These are phyloP conservation scores for Nakazawaea molendinolei DNA, from an alignment of 805 yeast genomes.

Conservation along the genomic window DNA sequence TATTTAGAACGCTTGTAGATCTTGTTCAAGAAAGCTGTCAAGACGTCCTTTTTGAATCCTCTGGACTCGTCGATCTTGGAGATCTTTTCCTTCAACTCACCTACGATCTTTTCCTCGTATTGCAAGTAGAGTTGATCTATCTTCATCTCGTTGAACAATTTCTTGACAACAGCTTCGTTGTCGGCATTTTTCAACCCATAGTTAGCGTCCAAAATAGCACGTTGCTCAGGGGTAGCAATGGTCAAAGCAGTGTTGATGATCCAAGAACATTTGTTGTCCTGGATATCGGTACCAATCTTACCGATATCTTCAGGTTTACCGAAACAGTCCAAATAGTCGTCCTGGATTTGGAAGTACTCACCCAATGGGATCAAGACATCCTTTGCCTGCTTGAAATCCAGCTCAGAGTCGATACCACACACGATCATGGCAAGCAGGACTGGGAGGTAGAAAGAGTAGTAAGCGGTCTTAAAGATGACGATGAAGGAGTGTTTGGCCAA, in stretches of 20 bases:
- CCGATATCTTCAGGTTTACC: conserved; percentile 98
- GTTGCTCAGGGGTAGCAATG: conserved; percentile 73
- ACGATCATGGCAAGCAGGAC: conserved; percentile 95
- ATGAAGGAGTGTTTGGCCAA: conserved; percentile 89
- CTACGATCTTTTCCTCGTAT: conserved; percentile 77
- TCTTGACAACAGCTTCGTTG: conserved; percentile 65
- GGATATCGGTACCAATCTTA: conserved; percentile 96
- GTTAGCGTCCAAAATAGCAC: conserved; percentile 74
- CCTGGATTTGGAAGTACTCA: conserved; percentile 98
- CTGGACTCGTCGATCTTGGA: conserved; percentile 76
- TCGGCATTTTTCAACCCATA: conserved; percentile 77
- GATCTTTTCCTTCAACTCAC: conserved; percentile 57
- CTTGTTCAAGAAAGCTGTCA: conserved; percentile 78
- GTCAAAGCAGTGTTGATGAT: conserved; percentile 87
- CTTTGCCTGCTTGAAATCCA: conserved; percentile 80
- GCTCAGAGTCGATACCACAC: conserved; percentile 66
- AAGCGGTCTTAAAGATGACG: conserved; percentile 95
- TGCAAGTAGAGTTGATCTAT: conserved; percentile 64
- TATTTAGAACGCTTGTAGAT: conserved; percentile 92
- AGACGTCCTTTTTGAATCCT: conserved; percentile 88
- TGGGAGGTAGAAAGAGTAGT: conserved; percentile 94
- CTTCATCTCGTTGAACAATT: conserved; percentile 66
- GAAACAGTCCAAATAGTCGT: conserved; percentile 92
- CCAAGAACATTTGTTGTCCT: conserved; percentile 99
- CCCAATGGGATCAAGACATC: conserved; percentile 91